These are phyloP conservation scores for Lactuca sativa DNA, from an alignment of 129 eudicot species.

Conservation along the genomic window DNA sequence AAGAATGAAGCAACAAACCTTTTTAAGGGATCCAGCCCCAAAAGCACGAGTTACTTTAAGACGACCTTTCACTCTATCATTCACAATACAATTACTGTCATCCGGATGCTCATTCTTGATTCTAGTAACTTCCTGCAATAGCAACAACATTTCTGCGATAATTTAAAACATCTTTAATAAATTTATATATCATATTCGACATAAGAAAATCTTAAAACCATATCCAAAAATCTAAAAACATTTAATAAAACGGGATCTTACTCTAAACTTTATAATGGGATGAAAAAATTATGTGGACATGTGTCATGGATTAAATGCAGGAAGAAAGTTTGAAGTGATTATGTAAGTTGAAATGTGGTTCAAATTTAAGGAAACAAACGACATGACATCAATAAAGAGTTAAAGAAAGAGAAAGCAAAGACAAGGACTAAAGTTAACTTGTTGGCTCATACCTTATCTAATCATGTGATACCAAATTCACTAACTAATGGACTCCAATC, in stretches of 20 bases:
- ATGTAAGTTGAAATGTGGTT: conserved; percentile 15
- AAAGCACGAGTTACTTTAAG: conserved; percentile 98
- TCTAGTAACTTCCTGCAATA: conserved; percentile 81
- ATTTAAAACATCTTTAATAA: conserved; percentile 11
- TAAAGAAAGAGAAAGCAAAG: conserved; percentile 20
- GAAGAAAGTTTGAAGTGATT: conserved; percentile 1
- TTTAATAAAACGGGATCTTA: too few species aligned
- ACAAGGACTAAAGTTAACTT: conserved; percentile 18
- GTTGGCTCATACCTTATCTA: conserved; percentile 4
- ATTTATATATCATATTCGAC: neutral
- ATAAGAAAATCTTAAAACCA: neutral
- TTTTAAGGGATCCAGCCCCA: conserved; percentile 98
- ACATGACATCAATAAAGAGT: conserved; percentile 8
- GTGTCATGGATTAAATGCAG: neutral
- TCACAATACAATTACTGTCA: conserved; percentile 86
- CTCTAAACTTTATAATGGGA: too few species aligned
- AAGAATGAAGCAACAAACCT: conserved; percentile 47
- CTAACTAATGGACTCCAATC: conserved; percentile 17
- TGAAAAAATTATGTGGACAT: too few species aligned
- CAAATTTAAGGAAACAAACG: conserved; percentile 12
- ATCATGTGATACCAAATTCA: conserved; percentile 19
- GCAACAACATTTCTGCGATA: conserved; percentile 15
- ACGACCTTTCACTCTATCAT: conserved; percentile 98
- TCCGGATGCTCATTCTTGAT: conserved; percentile 98
- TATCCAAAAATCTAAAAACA: too few species aligned